Base-by-base conservation (phyloP, 2,329 filamentous ascomycete genomes). In the Stagonosporopsis rhizophila region DNA sequence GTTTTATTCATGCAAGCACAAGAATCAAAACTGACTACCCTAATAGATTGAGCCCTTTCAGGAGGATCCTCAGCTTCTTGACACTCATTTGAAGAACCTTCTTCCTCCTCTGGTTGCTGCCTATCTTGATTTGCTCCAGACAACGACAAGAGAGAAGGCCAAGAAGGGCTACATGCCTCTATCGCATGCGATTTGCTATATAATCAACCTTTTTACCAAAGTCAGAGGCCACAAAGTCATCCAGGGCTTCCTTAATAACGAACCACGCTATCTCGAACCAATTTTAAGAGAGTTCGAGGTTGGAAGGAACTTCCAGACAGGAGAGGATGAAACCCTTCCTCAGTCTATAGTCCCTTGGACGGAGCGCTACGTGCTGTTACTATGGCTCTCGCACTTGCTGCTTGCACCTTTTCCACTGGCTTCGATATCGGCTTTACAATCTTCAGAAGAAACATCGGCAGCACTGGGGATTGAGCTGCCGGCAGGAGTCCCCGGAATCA, bases 131-230 rank as follows among this genome's bases (percentile, higher is more conserved):
- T 87, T 86, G 67, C 78, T 92, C 8, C 79, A 80, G 51, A 22
- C 59, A 67, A 19, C 75, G 69, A 32, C 58, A 11, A 55, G 27
- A 41, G 58, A 61, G 15, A 59, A 59, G 6, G 41, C 52, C 14
- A 69, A 62, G 44, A 67, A 71, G 40, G 65, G 60, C 34, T 66
- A 59, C 39, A 49, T 67, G 49, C 76, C 69, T 30, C 65, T 68
- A 37, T 70, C 66, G 14, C 67, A 73, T 58, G 92, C 91, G 4
- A 87, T 96, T 52, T 91, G 89, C 73, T 86, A 84, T 59, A 81
- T 98, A 2, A 76, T 99, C 32, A 98, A 98, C 73, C 89, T 89
- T 0, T 89, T 99, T 58, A 97, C 92, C 82, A 99, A 99, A 77
- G 89, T 98, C 46, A 86, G 95, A 49, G 94, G 95, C 22, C 88